Base-by-base conservation (phyloP, 345 rosid species). In the Pugionium dolabratum region DNA sequence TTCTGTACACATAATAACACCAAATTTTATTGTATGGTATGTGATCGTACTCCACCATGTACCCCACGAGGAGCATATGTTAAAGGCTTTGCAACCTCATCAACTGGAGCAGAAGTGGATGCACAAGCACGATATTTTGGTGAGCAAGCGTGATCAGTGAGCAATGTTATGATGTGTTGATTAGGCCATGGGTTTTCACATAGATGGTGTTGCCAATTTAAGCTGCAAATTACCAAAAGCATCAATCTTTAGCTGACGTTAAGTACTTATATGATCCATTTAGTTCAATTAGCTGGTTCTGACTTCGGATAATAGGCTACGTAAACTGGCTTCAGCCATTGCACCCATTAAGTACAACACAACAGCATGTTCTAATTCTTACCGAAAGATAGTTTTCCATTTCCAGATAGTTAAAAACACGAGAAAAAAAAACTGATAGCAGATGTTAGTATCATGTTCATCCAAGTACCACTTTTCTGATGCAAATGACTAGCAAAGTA, bases 181-280 rank as follows among this genome's bases (percentile, higher is more conserved):
- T 91, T 91, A 48, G 89, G 75, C 74, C 91, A 81, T 33, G 97
- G 97, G 67, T 88, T 91, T 80, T 91, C 88, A 73, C 97, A 91
- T 49, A 91, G 89, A 72, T 91, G 97, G 64, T 91, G 97, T 76
- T 91, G 96, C 97, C 96, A 91, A 64, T 91, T 91, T 65, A 91
- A 78, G 79, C 97, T 88, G 93, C 66, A 72, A 74, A 31, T 28
- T 44, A 54, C 39, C 50, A 46, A 59, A 59, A 50, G 27, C 66
- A 59, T 27, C 57, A 50, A 27, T 50, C 44, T 36, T 50, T 59
- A 40, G 66, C 51, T 26, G 18, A 49, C 26, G 43, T 49, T 41
- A 48, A 41, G 41, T 36, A 40, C 36, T 3, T 48, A 48, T 9
- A n/a, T 58, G 58, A 48, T 32, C 34, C 25, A 18, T 54, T 34